Evolutionary conservation across 306 rosid species (phyloP).

Genomic region (Ochetophila trinervis): DNA sequence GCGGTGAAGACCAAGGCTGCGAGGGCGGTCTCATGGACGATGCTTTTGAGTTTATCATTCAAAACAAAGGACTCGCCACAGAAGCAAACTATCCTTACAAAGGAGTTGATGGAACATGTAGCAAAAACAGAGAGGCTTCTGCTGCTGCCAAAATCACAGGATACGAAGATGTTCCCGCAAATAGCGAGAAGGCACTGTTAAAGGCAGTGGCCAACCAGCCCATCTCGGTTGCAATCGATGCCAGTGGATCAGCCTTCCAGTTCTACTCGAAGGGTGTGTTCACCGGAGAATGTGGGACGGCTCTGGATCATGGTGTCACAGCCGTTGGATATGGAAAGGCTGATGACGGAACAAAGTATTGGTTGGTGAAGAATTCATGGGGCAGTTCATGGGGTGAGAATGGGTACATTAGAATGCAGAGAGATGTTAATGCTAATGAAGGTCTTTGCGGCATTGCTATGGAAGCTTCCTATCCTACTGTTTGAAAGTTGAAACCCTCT

Average conservation of each 20-base stretch:
- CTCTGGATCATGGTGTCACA: slow-evolving; percentile 24
- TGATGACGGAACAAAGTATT: slow-evolving; percentile 30
- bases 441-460: slow-evolving; percentile 48
- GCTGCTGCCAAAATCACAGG: slow-evolving; percentile 9
- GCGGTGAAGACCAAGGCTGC: slow-evolving; percentile 20
- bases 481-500: too few relatives aligned
- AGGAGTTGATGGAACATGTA: slow-evolving; percentile 2
- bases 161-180: slow-evolving; percentile 14
- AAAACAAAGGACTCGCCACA: slow-evolving; percentile 10
- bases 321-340: slow-evolving; percentile 21
- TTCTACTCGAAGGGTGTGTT: slow-evolving; percentile 27
- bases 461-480: slow-evolving; percentile 43
- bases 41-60: slow-evolving; percentile 18
- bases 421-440: slow-evolving; percentile 29
- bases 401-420: slow-evolving; percentile 45
- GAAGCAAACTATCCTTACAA: slow-evolving; percentile 27
- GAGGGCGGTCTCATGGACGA: neutral
- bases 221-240: slow-evolving; percentile 22
- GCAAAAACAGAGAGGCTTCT: neutral
- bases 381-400: slow-evolving; percentile 45
- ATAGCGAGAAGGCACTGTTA: slow-evolving; percentile 18
- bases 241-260: slow-evolving; percentile 17
- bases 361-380: slow-evolving; percentile 55
- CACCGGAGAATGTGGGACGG: slow-evolving; percentile 23
- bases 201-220: slow-evolving; percentile 27